Evolutionary conservation across 2,329 filamentous ascomycete species (phyloP).

Genomic region (Plectosphaerella plurivora): DNA sequence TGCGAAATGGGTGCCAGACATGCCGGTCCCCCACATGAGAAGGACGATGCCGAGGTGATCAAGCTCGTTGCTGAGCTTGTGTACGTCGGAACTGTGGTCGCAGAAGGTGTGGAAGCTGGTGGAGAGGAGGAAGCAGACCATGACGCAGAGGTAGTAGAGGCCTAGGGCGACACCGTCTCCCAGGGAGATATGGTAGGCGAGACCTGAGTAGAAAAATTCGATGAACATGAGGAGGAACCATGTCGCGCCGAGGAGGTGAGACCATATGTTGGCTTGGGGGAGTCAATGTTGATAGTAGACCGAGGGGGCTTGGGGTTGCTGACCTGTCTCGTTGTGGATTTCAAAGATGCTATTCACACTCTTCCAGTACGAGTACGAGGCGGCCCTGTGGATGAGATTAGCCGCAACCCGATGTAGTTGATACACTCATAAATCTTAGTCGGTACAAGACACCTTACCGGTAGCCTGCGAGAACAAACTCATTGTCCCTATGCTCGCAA

Average conservation of each 20-base stretch:
- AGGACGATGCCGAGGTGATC: constrained; percentile 9
- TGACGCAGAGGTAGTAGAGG: constrained; percentile 17
- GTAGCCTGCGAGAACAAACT: constrained; percentile 14
- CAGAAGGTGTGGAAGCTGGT: constrained; percentile 20
- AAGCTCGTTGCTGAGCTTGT: constrained; percentile 21
- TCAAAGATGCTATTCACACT: constrained; percentile 12
- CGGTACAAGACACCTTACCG: constrained; percentile 6
- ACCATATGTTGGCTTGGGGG: constrained; percentile 22
- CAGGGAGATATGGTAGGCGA: background rate
- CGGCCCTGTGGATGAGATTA: constrained; percentile 3
- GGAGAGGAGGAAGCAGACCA: constrained; percentile 19
- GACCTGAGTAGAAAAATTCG: constrained; percentile 8
- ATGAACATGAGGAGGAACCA: constrained; percentile 14
- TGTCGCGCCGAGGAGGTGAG: constrained; percentile 18
- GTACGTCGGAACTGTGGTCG: constrained; percentile 21
- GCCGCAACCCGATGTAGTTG: background rate
- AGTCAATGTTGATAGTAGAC: too few relatives aligned
- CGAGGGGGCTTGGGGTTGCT: background rate
- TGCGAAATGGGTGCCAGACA: background rate
- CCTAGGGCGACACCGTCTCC: constrained; percentile 12
- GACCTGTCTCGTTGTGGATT: constrained; percentile 15
- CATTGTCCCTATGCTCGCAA: constrained; percentile 11
- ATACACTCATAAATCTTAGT: background rate
- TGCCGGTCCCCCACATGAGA: background rate
- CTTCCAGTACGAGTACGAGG: constrained; percentile 11